Conservation (phyloP, 2,329 filamentous ascomycete species). For the Botrytis paeoniae region DNA sequence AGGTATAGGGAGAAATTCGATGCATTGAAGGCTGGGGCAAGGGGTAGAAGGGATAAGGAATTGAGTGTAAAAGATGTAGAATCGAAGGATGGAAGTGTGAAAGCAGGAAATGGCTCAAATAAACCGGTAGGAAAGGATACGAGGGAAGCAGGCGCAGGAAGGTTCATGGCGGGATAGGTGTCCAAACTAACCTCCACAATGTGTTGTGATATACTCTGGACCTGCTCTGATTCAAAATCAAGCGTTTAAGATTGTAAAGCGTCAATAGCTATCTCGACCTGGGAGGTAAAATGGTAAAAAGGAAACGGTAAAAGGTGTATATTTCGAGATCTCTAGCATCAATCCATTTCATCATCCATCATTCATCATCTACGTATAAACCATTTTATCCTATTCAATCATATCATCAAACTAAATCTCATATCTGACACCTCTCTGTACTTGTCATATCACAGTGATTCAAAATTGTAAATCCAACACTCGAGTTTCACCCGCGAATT, state of each 20-base stretch:
- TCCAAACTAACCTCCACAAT: neutral
- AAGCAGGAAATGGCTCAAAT: neutral
- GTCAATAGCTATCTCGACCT: neutral
- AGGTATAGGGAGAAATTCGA: slow-evolving; percentile 66
- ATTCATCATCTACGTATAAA: neutral
- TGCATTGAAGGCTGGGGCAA: slow-evolving; percentile 63
- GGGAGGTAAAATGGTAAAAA: neutral
- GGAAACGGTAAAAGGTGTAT: neutral
- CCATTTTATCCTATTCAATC: neutral
- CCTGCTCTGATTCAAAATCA: neutral
- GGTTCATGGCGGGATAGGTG: slow-evolving; percentile 3
- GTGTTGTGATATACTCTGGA: neutral
- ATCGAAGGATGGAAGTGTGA: neutral
- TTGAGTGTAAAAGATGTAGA: slow-evolving; percentile 21
- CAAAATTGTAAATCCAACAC: neutral
- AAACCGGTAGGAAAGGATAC: neutral
- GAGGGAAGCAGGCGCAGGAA: neutral
- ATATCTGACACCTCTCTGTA: neutral
- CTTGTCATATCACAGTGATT: neutral
- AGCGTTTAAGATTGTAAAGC: neutral
- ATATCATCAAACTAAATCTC: neutral
- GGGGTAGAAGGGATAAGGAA: slow-evolving; percentile 38
- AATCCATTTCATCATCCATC: neutral
- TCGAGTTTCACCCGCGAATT: too few species aligned
- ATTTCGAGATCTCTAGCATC: neutral